Conservation (phyloP, 2,329 filamentous ascomycete species). For the Elsinoe arachidis region DNA sequence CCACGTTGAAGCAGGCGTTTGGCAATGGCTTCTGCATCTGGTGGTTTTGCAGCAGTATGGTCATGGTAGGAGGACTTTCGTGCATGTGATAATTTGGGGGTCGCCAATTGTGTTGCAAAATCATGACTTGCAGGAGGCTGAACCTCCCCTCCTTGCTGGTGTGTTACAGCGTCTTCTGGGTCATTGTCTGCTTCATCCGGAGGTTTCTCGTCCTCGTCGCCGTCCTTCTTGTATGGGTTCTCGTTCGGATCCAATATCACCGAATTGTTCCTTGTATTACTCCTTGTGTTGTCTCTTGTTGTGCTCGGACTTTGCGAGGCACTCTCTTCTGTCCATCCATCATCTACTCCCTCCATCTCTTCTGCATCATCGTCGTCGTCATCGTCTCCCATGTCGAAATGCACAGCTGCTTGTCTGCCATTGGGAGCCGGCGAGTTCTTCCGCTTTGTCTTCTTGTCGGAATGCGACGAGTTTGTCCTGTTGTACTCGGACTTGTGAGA, state of each 20-base stretch:
- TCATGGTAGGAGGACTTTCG: constrained; percentile 2
- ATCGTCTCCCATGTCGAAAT: constrained; percentile 31
- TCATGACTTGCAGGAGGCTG: neutral
- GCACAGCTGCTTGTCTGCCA: constrained; percentile 30
- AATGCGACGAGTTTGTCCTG: constrained; percentile 13
- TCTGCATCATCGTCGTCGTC: constrained; percentile 19
- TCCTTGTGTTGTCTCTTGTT: constrained; percentile 17
- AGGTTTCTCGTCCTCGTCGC: neutral
- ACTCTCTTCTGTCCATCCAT: constrained; percentile 19
- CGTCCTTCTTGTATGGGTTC: constrained; percentile 15
- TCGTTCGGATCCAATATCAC: constrained; percentile 16
- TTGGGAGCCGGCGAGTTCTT: constrained; percentile 25
- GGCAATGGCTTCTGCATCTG: constrained; percentile 58
- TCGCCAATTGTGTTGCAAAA: neutral
- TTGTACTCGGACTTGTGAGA: constrained; percentile 20
- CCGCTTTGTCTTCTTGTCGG: constrained; percentile 3
- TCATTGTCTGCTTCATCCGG: neutral
- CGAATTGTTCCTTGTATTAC: constrained; percentile 19
- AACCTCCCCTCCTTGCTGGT: neutral
- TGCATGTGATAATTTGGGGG: neutral
- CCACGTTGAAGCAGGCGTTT: constrained; percentile 55
- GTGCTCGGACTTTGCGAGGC: constrained; percentile 19
- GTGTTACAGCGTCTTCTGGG: neutral
- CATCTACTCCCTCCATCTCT: constrained; percentile 19
- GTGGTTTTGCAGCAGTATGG: constrained; percentile 18